Percentiles rank a stretch among this genome's conserved stretches.
These are phyloP conservation scores for Verbena officinalis DNA, from an alignment of 257 asterid species.

Conservation along the genomic window DNA sequence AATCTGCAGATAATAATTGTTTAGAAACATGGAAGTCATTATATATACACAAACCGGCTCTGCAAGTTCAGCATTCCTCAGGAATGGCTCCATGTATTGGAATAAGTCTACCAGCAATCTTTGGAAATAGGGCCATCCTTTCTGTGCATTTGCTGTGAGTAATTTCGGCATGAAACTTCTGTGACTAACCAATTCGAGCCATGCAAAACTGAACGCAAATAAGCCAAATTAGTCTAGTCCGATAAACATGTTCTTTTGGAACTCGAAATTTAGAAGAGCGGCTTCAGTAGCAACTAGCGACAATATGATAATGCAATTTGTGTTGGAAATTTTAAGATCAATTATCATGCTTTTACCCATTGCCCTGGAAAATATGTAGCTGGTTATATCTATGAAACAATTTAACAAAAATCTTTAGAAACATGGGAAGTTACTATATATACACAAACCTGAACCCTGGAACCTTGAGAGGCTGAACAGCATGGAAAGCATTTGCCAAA, in stretches of 20 bases:
- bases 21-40: constrained; percentile 5
- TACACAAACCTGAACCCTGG: constrained; percentile 87
- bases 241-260: not conserved
- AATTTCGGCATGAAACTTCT: constrained; percentile 97
- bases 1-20: not conserved
- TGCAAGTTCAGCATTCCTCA: constrained; percentile 90
- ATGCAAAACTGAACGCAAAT: constrained; percentile 79
- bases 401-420: too few species aligned
- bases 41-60: constrained; percentile 68
- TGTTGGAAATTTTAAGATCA: not conserved
- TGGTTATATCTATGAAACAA: too few species aligned
- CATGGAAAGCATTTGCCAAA: constrained; percentile 86
- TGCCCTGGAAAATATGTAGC: not conserved
- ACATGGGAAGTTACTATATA: too few species aligned
- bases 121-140: constrained; percentile 95
- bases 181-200: constrained; percentile 98
- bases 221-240: constrained; percentile 32
- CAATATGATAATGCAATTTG: not conserved
- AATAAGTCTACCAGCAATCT: constrained; percentile 85
- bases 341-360: not conserved
- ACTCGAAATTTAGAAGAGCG: not conserved
- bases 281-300: constrained; percentile 6
- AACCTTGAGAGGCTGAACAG: constrained; percentile 93
- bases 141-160: constrained; percentile 83
- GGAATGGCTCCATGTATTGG: constrained; percentile 96